These are phyloP conservation scores for Heritiera littoralis DNA, from an alignment of 345 rosid genomes.

Conservation along the genomic window DNA sequence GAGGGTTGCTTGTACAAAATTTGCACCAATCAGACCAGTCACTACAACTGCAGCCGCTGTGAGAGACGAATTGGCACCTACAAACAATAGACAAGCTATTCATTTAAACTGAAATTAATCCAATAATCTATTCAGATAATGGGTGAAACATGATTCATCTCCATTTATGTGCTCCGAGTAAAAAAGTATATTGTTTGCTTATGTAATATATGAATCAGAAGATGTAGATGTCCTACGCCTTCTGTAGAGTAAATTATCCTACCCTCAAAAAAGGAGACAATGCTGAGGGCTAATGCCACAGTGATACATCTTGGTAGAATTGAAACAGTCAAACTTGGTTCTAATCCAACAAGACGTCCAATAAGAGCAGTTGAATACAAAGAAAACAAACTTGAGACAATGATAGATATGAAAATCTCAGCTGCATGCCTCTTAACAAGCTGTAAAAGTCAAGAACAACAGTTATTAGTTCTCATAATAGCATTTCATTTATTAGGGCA, in stretches of 20 bases:
- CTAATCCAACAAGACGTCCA: conserved; percentile 79
- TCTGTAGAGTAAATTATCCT: conserved; percentile 13
- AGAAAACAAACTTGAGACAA: conserved; percentile 77
- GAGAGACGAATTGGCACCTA: conserved; percentile 85
- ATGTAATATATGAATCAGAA: neutral
- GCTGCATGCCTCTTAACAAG: conserved; percentile 94
- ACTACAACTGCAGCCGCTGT: conserved; percentile 95
- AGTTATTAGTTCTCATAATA: conserved; percentile 1
- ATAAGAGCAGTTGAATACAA: conserved; percentile 84
- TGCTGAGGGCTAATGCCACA: conserved; percentile 93
- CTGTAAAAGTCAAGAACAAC: conserved; percentile 46
- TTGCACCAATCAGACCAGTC: conserved; percentile 90
- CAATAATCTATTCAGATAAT: neutral
- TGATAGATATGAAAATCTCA: conserved; percentile 86
- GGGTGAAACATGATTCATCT: neutral
- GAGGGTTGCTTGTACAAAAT: conserved; percentile 80
- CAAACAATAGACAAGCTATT: conserved; percentile 24
- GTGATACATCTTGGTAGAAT: conserved; percentile 93
- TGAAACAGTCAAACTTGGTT: conserved; percentile 71
- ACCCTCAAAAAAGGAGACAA: conserved; percentile 91
- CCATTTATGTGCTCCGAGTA: neutral
- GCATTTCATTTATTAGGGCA: neutral
- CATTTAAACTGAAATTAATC: neutral
- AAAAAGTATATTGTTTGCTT: no score
- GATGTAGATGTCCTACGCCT: neutral